A percentile compares a stretch with the other conserved stretches of the same genome.
phyloP scores from a whole-genome alignment of 2,329 filamentous ascomycete species.

The Paracorniculantispora psalliotae region DNA sequence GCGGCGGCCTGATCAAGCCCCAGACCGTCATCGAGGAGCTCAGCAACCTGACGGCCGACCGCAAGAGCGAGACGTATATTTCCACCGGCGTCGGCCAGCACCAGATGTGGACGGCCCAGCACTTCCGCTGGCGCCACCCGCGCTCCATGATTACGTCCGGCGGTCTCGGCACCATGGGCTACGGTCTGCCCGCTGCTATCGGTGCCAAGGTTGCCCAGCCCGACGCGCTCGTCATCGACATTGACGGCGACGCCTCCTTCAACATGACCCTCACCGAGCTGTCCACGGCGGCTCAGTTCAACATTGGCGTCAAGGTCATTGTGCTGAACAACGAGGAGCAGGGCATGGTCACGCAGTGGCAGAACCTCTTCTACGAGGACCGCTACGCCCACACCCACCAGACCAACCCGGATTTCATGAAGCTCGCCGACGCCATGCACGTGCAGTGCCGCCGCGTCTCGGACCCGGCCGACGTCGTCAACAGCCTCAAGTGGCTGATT shows the following conservation, averaged over 20 bases:
- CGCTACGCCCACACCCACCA: constrained; percentile 85
- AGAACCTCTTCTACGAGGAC: constrained; percentile 90
- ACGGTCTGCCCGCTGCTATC: constrained; percentile 87
- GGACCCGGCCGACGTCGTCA: constrained; percentile 72
- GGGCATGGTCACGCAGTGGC: constrained; percentile 96
- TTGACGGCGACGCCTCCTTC: constrained; percentile 98
- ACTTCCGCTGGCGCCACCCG: constrained; percentile 90
- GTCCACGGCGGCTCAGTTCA: constrained; percentile 87
- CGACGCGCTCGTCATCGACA: constrained; percentile 85
- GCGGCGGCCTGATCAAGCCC: constrained; percentile 82
- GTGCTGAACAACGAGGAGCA: constrained; percentile 95
- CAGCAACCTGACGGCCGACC: constrained; percentile 72
- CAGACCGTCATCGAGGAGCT: constrained; percentile 90
- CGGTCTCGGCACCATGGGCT: constrained; percentile 85
- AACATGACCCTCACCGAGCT: constrained; percentile 98
- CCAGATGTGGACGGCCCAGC: constrained; percentile 98
- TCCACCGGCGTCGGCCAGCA: constrained; percentile 94
- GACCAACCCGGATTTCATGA: constrained; percentile 86
- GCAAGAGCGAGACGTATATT: constrained; percentile 82
- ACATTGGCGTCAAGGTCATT: constrained; percentile 93
- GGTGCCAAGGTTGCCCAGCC: constrained; percentile 80
- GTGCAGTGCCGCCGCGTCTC: constrained; percentile 67
- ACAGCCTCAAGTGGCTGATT: constrained; percentile 82
- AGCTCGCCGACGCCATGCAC: constrained; percentile 89
- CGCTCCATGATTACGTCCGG: constrained; percentile 95